These are phyloP conservation scores for Aspergillus unguis DNA, from an alignment of 2,329 filamentous ascomycete species.

Conservation along the genomic window DNA sequence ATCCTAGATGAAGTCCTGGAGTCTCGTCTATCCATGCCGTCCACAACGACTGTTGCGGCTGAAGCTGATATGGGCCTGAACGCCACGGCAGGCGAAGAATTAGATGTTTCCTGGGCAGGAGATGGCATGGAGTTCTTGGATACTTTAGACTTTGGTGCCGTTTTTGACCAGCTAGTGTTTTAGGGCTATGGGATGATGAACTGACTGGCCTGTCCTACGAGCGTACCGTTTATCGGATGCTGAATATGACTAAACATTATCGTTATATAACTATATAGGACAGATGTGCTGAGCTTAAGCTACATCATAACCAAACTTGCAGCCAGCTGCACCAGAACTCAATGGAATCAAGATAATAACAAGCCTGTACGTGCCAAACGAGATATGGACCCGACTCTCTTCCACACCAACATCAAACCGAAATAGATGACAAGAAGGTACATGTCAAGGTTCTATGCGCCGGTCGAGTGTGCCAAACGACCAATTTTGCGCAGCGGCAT, in stretches of 20 bases:
- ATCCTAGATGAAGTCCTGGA: slow-evolving; percentile 29
- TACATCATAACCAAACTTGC: background rate
- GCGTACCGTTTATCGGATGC: no score
- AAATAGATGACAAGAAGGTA: background rate
- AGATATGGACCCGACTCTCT: no score
- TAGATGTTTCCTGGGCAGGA: slow-evolving; percentile 1
- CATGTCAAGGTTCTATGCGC: background rate
- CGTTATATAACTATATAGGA: background rate
- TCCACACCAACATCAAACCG: background rate
- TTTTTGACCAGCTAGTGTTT: slow-evolving; percentile 23
- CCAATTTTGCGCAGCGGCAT: background rate
- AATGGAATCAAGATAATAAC: background rate
- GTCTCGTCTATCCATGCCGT: slow-evolving; percentile 8
- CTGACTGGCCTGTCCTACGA: no score
- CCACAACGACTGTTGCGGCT: background rate
- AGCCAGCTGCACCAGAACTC: slow-evolving; percentile 1
- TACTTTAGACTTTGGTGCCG: slow-evolving; percentile 20
- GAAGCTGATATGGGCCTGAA: slow-evolving; percentile 11
- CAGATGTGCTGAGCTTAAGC: background rate
- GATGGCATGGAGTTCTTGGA: slow-evolving; percentile 23
- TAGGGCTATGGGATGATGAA: background rate
- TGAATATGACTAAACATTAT: background rate
- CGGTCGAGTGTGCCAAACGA: background rate
- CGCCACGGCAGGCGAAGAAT: background rate
- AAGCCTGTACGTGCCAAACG: background rate